These are phyloP conservation scores for Favolaschia claudopus DNA, from an alignment of 768 basidiomycete genomes.

Conservation along the genomic window DNA sequence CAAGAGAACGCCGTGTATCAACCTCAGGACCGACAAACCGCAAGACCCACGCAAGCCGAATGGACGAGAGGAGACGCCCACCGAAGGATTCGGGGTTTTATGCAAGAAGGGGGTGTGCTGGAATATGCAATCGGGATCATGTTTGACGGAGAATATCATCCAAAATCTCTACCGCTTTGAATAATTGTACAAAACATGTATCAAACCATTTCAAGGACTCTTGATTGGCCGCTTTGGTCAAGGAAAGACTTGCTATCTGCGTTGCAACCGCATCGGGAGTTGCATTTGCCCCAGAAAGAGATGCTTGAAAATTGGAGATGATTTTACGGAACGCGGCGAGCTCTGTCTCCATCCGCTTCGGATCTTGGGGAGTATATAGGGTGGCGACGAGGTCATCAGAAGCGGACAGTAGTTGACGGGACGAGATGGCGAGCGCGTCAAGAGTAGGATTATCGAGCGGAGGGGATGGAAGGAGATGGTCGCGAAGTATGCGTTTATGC, in stretches of 20 bases:
- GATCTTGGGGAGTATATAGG: constrained; percentile 70
- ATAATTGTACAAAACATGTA: constrained; percentile 69
- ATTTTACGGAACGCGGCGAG: constrained; percentile 45
- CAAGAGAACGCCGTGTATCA: too few species aligned
- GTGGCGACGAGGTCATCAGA: constrained; percentile 75
- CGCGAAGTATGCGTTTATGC: constrained; percentile 65
- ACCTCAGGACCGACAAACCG: too few species aligned
- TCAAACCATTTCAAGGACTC: constrained; percentile 67
- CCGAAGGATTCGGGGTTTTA: constrained; percentile 3
- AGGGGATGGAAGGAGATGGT: constrained; percentile 49
- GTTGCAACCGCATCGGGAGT: constrained; percentile 35
- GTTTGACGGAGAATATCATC: constrained; percentile 33
- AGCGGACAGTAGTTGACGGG: constrained; percentile 57
- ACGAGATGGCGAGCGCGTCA: constrained; percentile 60
- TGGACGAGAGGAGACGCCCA: neutral
- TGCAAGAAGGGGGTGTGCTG: constrained; percentile 15
- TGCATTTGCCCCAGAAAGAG: too few species aligned
- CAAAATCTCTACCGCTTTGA: constrained; percentile 46
- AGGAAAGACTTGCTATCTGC: constrained; percentile 36
- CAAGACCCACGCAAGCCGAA: too few species aligned
- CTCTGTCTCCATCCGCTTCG: constrained; percentile 46
- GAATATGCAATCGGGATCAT: constrained; percentile 18
- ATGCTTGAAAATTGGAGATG: constrained; percentile 45
- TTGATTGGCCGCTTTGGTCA: constrained; percentile 37
- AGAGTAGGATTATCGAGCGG: constrained; percentile 39